These are phyloP conservation scores for Aspergillus taichungensis DNA, from an alignment of 495 filamentous ascomycete genomes.

Conservation along the genomic window DNA sequence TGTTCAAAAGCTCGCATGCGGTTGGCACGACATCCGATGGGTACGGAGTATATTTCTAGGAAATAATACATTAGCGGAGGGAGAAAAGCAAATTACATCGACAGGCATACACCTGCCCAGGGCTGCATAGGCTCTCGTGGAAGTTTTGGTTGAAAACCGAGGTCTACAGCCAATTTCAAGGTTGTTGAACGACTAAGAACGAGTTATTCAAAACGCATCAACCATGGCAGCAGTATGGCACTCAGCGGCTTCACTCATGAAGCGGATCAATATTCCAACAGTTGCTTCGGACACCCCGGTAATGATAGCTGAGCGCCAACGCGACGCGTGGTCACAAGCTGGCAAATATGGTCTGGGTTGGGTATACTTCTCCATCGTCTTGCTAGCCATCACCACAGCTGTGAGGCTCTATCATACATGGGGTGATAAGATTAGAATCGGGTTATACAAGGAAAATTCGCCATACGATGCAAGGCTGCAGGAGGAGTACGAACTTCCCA, in stretches of 20 bases:
- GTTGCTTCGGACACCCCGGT: constrained; percentile 60
- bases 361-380: constrained; percentile 72
- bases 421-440: constrained; percentile 81
- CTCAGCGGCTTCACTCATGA: constrained; percentile 41
- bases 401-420: constrained; percentile 74
- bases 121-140: too few species aligned
- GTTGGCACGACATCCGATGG: too few species aligned
- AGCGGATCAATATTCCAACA: constrained; percentile 67
- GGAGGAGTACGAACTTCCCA: constrained; percentile 58
- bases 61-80: too few species aligned
- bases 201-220: neutral
- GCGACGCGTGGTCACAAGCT: constrained; percentile 72
- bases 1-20: too few species aligned
- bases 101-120: too few species aligned
- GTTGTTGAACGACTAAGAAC: too few species aligned
- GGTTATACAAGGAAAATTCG: constrained; percentile 63
- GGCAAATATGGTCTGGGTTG: constrained; percentile 83
- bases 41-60: too few species aligned
- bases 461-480: constrained; percentile 46
- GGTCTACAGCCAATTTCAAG: too few species aligned
- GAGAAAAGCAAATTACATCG: neutral
- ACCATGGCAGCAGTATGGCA: constrained; percentile 10
- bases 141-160: too few species aligned
- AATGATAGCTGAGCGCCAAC: constrained; percentile 60
- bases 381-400: constrained; percentile 53